Base-by-base conservation (phyloP, 75 land plant species). In the Chamaecyparis obtusa region DNA sequence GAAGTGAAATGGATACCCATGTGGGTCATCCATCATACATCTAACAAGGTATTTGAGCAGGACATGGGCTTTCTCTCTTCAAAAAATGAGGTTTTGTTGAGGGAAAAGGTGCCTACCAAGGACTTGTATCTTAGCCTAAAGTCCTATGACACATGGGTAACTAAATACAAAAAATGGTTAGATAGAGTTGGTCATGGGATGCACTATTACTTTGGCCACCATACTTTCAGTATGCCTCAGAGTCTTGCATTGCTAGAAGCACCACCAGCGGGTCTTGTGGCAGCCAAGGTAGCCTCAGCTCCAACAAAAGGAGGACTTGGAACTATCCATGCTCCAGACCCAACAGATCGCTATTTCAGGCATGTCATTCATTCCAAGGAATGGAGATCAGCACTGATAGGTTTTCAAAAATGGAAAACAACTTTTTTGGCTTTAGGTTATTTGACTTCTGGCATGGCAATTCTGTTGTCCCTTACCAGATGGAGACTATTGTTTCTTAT, bases 41-140 rank as follows among this genome's bases (percentile, higher is more conserved):
- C 91, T 33, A 69, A 95, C 86, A 94, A 92, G 84, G 97, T 97
- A 11, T 97, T 97, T 57, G 99, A 97, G 91, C 98, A 97, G 83
- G 99, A 97, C 85, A 97, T 97, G 99, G 99, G 98, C 7, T 97
- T 97, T 81, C 88, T 97, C n/a, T 93, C 95, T 8, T 97, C 98
- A 64, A 97, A 97, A 88, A 97, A 96, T 76, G 96, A 96, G 86
- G 86, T 87, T 30, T 89, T 96, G 44, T 86, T 95, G 84, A 92
- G 87, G 86, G 90, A 91, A 84, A 91, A 89, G 43, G 90, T 89
- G 10, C 93, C 97, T 36, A 96, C 97, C 5, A 93, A 88, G 80
- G 91, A 93, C 1, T 84, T 97, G 54, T 97, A 97, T 78, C 90
- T 96, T 15, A 95, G 95, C 60, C 82, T 95, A 37, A 94, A 86